Percentiles rank a stretch among this genome's conserved stretches.
These are phyloP conservation scores for Penicillium subrubescens DNA, from an alignment of 495 filamentous ascomycete species.

Conservation along the genomic window DNA sequence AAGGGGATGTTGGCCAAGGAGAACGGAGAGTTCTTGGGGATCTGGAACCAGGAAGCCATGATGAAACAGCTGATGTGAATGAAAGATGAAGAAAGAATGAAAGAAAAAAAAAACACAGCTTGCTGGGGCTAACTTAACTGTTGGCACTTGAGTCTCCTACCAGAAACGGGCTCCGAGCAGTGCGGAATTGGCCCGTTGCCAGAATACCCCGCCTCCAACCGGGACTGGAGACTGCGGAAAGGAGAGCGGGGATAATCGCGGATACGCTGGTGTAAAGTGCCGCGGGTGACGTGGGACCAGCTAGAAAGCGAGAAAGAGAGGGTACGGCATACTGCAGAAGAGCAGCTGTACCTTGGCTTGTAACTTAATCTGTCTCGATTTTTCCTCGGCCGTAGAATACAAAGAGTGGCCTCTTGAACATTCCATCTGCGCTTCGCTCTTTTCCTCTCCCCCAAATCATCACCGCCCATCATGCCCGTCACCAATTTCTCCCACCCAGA, in stretches of 20 bases:
- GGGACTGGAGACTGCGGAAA: constrained; percentile 20
- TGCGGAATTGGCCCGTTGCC: constrained; percentile 34
- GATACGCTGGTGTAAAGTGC: constrained; percentile 7
- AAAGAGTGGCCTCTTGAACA: constrained; percentile 1
- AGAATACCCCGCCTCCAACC: constrained; percentile 27
- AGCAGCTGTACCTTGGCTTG: background rate
- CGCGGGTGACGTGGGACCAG: constrained; percentile 7
- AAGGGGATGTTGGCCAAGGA: constrained; percentile 91
- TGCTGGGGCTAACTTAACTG: constrained; percentile 12
- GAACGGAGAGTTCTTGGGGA: constrained; percentile 69
- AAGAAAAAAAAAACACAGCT: constrained; percentile 5
- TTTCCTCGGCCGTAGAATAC: background rate
- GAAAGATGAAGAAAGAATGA: constrained; percentile 4
- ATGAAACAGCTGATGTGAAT: constrained; percentile 9
- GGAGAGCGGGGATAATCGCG: constrained; percentile 23
- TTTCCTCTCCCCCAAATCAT: background rate
- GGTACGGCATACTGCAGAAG: background rate
- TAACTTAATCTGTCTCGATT: background rate
- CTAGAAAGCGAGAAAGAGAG: background rate
- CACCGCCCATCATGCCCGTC: constrained; percentile 52
- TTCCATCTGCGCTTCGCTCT: constrained; percentile 1
- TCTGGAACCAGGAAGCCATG: constrained; percentile 68
- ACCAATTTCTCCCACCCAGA: constrained; percentile 57
- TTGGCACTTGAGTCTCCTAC: constrained; percentile 6
- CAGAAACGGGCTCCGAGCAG: constrained; percentile 6